phyloP scores from a whole-genome alignment of 2,329 filamentous ascomycete genomes.

The Diaporthe ampelina region DNA sequence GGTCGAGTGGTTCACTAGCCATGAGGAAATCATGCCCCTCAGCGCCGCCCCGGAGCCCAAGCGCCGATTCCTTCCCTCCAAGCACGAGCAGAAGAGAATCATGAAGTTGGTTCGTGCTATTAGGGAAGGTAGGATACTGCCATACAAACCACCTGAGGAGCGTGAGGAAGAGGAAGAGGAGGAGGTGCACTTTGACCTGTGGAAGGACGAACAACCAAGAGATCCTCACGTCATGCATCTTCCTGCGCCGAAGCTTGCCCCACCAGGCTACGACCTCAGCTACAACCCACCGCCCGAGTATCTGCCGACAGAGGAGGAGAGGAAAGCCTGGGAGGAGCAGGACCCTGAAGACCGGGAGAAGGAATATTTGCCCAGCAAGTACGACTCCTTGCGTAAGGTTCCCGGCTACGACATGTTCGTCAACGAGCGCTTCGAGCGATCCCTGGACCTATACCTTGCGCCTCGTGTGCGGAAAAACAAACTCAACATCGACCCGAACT shows the following conservation, averaged over 20 bases:
- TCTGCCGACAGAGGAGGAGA: conserved; percentile 87
- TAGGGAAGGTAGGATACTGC: conserved; percentile 91
- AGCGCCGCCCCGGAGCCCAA: conserved; percentile 97
- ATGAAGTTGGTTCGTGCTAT: conserved; percentile 99
- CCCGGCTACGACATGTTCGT: conserved; percentile 92
- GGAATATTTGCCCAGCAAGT: conserved; percentile 87
- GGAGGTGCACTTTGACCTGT: conserved; percentile 86
- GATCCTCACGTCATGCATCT: conserved; percentile 94
- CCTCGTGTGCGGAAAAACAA: conserved; percentile 92
- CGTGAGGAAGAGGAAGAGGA: conserved; percentile 78
- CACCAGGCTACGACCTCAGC: conserved; percentile 93
- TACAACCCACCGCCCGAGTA: conserved; percentile 98
- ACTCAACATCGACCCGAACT: conserved; percentile 96
- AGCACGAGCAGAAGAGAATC: conserved; percentile 94
- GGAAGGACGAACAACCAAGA: conserved; percentile 90
- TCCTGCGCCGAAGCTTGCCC: conserved; percentile 91
- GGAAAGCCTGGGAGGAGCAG: conserved; percentile 83
- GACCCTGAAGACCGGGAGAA: conserved; percentile 93
- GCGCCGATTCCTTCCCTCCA: conserved; percentile 93
- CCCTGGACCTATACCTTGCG: conserved; percentile 94
- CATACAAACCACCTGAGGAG: conserved; percentile 83
- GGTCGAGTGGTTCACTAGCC: conserved; percentile 93
- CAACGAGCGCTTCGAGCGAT: conserved; percentile 96
- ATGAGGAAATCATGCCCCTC: conserved; percentile 93
- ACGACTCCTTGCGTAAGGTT: conserved; percentile 88